Base-by-base conservation (phyloP, 805 yeast genomes). In the Candida sakaeoensis region DNA sequence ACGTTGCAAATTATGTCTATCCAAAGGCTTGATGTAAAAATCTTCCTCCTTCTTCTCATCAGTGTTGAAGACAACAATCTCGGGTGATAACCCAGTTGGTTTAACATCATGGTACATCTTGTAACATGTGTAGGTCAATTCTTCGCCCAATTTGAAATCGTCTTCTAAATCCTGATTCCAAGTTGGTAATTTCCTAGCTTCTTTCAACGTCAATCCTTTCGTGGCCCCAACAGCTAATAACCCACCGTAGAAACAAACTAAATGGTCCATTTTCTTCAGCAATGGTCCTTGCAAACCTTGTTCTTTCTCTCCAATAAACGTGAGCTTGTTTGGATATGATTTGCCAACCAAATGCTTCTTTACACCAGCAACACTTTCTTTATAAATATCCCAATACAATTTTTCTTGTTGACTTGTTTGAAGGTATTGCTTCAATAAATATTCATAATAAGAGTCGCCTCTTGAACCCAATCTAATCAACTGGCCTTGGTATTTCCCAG, bases 391-490 rank as follows among this genome's bases (percentile, higher is more conserved):
- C 52, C 79, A 66, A 60, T 87, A 89, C 8, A 83, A 55, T 2
- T 62, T 61, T 47, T 80, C 85, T 44, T 68, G 58, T 53, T 77
- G 75, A 41, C 72, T 71, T 2, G 96, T 87, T 59, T 85, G 90
- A 48, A 90, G 61, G 53, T 83, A 86, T 61, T 88, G 96, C 59
- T 89, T 89, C 48, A 89, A 68, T 33, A 90, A 66, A 57, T 88
- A 88, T 63, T 90, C 96, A 55, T 90, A 89, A 58, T 89, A 90
- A 0, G 96, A 86, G 61, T 89, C 97, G 35, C 96, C 97, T 50
- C 96, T 72, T 1, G 95, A 84, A 0, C 97, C 97, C 41, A 90
- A 65, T 47, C 96, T 74, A 45, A 91, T 86, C 39, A 75, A 60
- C 2, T 56, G 51, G 1, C 88, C 88, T 43, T 68, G 75, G 58